phyloP scores from a whole-genome alignment of 176 grass and related monocot genomes.

The Calamus simplicifolius region DNA sequence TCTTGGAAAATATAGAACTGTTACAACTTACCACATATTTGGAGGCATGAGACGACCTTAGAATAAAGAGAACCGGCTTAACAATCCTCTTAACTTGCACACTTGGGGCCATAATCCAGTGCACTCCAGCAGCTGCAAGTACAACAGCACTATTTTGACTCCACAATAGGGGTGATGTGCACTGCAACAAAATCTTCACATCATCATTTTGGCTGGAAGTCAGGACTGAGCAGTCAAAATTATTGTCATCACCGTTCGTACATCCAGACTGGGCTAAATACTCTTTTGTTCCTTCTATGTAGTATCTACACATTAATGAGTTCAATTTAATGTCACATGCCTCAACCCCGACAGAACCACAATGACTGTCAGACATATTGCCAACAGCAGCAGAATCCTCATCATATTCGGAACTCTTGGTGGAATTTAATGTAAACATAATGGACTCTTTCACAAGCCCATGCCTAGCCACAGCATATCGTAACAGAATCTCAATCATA shows the following conservation, averaged over 20 bases:
- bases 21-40: conserved; percentile 67
- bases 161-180: conserved; percentile 81
- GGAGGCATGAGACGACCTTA: conserved; percentile 61
- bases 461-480: conserved; percentile 76
- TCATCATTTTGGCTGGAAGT: conserved; percentile 58
- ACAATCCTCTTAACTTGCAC: conserved; percentile 52
- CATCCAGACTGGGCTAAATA: conserved; percentile 20
- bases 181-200: conserved; percentile 64
- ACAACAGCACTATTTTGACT: conserved; percentile 84
- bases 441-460: conserved; percentile 83
- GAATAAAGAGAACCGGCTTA: conserved; percentile 68
- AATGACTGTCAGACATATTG: not conserved
- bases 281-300: conserved; percentile 41
- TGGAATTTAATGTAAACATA: conserved; percentile 26
- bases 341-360: conserved; percentile 2
- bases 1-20: no score
- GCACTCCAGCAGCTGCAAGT: conserved; percentile 80
- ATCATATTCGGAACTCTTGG: conserved; percentile 7
- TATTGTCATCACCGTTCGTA: conserved; percentile 12
- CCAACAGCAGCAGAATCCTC: conserved; percentile 15
- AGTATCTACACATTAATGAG: conserved; percentile 41
- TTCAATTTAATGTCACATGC: conserved; percentile 29
- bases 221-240: conserved; percentile 12
- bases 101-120: conserved; percentile 75
- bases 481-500: conserved; percentile 72